Base-by-base conservation (phyloP, 192 early-diverging fungal species). In the Coemansia asiatica region DNA sequence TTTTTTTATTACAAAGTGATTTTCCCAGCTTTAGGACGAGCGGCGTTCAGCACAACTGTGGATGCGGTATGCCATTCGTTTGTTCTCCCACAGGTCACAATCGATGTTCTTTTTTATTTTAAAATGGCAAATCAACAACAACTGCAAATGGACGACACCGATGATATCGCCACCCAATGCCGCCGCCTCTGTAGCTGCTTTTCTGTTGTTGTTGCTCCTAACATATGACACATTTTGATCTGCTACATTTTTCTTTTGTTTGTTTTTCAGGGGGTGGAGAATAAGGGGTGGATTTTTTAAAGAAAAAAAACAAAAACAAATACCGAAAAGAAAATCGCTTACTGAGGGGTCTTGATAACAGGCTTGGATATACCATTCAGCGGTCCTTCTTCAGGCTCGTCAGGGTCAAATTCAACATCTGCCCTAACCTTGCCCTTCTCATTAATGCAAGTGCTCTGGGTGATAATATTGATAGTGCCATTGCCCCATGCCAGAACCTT, bases 381-480 rank as follows among this genome's bases (percentile, higher is more conserved):
- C 53, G 53, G 51, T 51, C 44, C n/a, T 13, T 55, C 64, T 13
- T 55, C 64, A 1, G 53, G 56, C 28, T 27, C 36, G 15, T 80
- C 77, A 1, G 71, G 68, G 12, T 71, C 64, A 71, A 80, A 80
- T n/a, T 80, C 72, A 6, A 74, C 68, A 61, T 80, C 50, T 9
- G 68, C 77, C 21, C 46, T 58, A 36, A 80, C 77, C 23, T 74
- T 66, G 47, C 71, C 53, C 66, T 80, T 80, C 27, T 65, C 72
- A 33, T 67, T 63, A 36, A 80, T 80, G 63, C 48, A 62, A 0
- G 69, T 74, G 9, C 51, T 58, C 0, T 51, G 49, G 22, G 31
- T 74, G 55, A 74, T 27, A 13, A 80, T 63, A 4, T 38, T 46
- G 21, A 80, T 72, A 12, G 78, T 68, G 31, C 60, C 66, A 0